Percentiles rank a stretch among this genome's conserved stretches.
Conservation (phyloP, 2,329 filamentous ascomycete genomes). For the Aspergillus vadensis region DNA sequence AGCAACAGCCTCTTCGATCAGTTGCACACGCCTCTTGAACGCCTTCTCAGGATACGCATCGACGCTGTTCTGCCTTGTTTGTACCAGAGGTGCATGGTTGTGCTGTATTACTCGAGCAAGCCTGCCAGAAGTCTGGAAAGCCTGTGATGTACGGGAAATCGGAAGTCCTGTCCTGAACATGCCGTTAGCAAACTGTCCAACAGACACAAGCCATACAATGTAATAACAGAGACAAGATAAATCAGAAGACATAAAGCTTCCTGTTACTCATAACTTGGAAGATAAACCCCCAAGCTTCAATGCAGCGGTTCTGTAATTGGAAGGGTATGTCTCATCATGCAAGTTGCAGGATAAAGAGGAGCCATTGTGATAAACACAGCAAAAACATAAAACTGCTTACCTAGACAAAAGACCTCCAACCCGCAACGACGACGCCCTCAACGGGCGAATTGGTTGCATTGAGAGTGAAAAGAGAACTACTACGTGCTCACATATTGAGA, state of each 20-base stretch:
- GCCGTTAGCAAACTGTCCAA: slow-evolving; percentile 24
- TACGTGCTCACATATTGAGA: slow-evolving; percentile 28
- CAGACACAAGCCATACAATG: background rate
- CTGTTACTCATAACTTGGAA: slow-evolving; percentile 48
- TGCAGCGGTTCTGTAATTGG: slow-evolving; percentile 66
- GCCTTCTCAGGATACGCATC: slow-evolving; percentile 36
- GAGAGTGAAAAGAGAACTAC: slow-evolving; percentile 18
- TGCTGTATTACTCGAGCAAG: slow-evolving; percentile 9
- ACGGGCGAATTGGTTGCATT: slow-evolving; percentile 45
- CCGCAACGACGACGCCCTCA: slow-evolving; percentile 37
- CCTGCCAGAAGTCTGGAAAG: slow-evolving; percentile 8
- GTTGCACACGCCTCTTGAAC: slow-evolving; percentile 40
- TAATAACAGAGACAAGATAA: slow-evolving; percentile 6
- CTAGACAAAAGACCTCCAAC: slow-evolving; percentile 32
- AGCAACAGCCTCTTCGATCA: slow-evolving; percentile 37
- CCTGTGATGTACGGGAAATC: slow-evolving; percentile 13
- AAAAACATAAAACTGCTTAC: slow-evolving; percentile 34
- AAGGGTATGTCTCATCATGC: slow-evolving; percentile 48
- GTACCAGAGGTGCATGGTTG: slow-evolving; percentile 6
- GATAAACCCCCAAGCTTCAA: slow-evolving; percentile 53
- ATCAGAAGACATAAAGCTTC: slow-evolving; percentile 25
- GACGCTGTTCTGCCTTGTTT: slow-evolving; percentile 29
- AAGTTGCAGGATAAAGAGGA: slow-evolving; percentile 13
- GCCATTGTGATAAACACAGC: background rate
- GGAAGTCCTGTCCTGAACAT: slow-evolving; percentile 30